Evolutionary conservation across 805 yeast genomes (phyloP).

Genomic region (Lipomyces spencermartinsiae): DNA sequence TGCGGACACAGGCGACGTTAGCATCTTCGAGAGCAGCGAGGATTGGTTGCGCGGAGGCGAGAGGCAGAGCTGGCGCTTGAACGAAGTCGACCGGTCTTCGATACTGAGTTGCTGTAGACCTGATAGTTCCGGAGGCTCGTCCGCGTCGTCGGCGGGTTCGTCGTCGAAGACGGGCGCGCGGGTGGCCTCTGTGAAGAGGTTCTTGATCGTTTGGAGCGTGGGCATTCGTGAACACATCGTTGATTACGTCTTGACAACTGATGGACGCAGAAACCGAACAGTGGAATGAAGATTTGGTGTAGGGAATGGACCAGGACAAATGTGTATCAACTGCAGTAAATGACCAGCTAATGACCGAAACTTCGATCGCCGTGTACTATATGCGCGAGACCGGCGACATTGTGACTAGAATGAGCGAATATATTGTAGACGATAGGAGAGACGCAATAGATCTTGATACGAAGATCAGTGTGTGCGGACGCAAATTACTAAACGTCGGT

Average conservation of each 20-base stretch:
- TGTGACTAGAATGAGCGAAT: background rate
- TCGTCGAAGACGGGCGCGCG: slow-evolving; percentile 15
- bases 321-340: background rate
- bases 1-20: slow-evolving; percentile 27
- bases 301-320: background rate
- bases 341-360: background rate
- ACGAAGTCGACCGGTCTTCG: slow-evolving; percentile 2
- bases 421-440: no score
- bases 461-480: no score
- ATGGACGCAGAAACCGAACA: background rate
- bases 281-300: background rate
- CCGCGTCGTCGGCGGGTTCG: slow-evolving; percentile 23
- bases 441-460: no score
- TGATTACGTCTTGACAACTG: background rate
- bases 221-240: background rate
- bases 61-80: slow-evolving; percentile 19
- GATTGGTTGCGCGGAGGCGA: slow-evolving; percentile 30
- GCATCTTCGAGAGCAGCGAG: slow-evolving; percentile 34
- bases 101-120: background rate
- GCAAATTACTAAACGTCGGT: no score
- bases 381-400: background rate
- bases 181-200: slow-evolving; percentile 15
- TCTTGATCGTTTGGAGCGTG: slow-evolving; percentile 15
- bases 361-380: background rate
- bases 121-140: slow-evolving; percentile 29